These are phyloP conservation scores for Asterella californica DNA, from an alignment of 225 moss, liverwort and hornwort species.

Conservation along the genomic window DNA sequence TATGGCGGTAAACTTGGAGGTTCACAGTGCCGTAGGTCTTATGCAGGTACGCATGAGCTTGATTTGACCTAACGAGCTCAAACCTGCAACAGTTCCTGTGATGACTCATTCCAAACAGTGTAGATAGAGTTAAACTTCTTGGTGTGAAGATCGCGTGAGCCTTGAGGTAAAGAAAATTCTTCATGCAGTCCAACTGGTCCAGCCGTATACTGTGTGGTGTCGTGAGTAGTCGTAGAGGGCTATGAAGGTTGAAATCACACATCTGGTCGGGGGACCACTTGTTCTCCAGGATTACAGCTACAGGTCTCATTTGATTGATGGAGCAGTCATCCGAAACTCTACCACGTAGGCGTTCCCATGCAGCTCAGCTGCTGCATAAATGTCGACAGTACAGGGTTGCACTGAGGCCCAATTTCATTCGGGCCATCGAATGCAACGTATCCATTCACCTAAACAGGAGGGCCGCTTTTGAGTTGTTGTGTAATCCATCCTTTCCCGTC, in stretches of 20 bases:
- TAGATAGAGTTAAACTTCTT: neutral
- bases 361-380: neutral
- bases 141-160: neutral
- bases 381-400: neutral
- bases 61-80: neutral
- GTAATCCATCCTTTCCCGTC: neutral
- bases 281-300: neutral
- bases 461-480: neutral
- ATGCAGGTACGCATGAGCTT: neutral
- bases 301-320: neutral
- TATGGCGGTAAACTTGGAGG: neutral
- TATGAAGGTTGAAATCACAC: neutral
- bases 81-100: neutral
- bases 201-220: neutral
- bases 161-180: neutral
- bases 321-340: neutral
- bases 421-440: neutral
- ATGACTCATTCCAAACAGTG: neutral
- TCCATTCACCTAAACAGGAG: neutral
- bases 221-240: neutral
- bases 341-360: neutral
- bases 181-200: neutral
- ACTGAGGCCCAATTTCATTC: neutral
- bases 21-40: neutral
- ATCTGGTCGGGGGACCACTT: neutral